Evolutionary conservation across 1,284 basidiomycete species (phyloP).

Genomic region (Tilletia walkeri): DNA sequence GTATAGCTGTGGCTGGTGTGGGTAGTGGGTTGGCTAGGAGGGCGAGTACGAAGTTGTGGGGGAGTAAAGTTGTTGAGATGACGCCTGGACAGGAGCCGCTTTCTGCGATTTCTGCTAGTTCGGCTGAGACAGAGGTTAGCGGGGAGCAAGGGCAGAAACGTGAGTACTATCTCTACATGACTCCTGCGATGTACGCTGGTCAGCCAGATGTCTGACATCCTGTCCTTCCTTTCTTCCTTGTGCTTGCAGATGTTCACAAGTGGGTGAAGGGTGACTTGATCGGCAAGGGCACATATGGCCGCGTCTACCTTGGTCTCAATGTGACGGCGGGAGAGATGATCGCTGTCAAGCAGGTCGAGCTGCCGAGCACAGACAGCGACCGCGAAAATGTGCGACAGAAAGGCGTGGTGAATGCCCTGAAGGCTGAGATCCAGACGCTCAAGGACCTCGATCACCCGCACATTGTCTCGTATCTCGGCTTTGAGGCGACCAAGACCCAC

Average conservation of each 20-base stretch:
- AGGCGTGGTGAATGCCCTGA: conserved; percentile 83
- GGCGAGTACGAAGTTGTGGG: conserved; percentile 93
- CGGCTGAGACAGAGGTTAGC: background rate
- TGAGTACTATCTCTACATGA: conserved; percentile 31
- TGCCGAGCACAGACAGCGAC: conserved; percentile 84
- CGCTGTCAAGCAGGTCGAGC: conserved; percentile 97
- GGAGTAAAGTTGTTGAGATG: conserved; percentile 87
- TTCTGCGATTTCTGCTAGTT: background rate
- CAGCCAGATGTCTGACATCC: conserved; percentile 6
- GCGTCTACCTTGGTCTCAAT: conserved; percentile 93
- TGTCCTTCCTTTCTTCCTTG: background rate
- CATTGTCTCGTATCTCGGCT: conserved; percentile 92
- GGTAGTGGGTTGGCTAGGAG: conserved; percentile 63
- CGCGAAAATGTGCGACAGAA: conserved; percentile 81
- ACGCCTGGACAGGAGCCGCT: conserved; percentile 63
- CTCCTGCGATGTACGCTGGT: background rate
- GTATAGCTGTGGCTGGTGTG: background rate
- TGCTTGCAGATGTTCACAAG: conserved; percentile 70
- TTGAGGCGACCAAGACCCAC: conserved; percentile 81
- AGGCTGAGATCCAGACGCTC: conserved; percentile 89
- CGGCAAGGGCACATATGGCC: conserved; percentile 92
- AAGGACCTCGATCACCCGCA: conserved; percentile 96
- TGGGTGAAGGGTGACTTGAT: conserved; percentile 98
- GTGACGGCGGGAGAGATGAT: conserved; percentile 99
- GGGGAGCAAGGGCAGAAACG: conserved; percentile 26